A percentile compares a stretch with the other conserved stretches of the same genome.
Conservation (phyloP, 495 filamentous ascomycete species). For the Xylaria sp. region DNA sequence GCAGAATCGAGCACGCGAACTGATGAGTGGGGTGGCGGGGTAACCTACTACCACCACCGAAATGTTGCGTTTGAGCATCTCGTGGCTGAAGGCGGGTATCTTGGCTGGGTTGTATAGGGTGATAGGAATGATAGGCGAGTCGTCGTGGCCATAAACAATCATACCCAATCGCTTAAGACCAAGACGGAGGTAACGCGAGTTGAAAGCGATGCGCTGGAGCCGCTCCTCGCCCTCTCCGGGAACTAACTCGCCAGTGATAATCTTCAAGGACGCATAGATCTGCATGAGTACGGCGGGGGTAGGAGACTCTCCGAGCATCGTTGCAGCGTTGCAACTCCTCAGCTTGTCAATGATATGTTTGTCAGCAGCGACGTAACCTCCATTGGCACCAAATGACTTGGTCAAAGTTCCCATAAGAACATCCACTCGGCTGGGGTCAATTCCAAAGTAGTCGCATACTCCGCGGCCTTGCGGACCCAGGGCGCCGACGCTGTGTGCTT, state of each 20-base stretch:
- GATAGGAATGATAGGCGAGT: conserved; percentile 94
- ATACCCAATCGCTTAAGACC: conserved; percentile 96
- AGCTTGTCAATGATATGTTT: conserved; percentile 93
- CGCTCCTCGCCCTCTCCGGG: conserved; percentile 96
- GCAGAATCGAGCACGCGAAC: conserved; percentile 93
- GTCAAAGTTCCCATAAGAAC: conserved; percentile 98
- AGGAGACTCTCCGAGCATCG: conserved; percentile 86
- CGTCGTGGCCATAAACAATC: conserved; percentile 96
- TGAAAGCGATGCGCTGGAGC: conserved; percentile 95
- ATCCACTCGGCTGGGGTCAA: conserved; percentile 88
- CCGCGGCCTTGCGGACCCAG: conserved; percentile 87
- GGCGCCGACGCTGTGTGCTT: conserved; percentile 96
- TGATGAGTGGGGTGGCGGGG: conserved; percentile 94
- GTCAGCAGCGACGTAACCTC: conserved; percentile 91
- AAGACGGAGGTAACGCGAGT: conserved; percentile 95
- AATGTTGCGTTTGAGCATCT: conserved; percentile 97
- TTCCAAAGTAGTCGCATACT: conserved; percentile 95
- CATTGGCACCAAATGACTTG: conserved; percentile 98
- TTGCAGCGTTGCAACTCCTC: conserved; percentile 81
- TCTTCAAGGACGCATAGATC: conserved; percentile 80
- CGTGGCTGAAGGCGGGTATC: conserved; percentile 96
- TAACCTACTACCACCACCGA: conserved; percentile 99
- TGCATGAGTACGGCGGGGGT: conserved; percentile 87
- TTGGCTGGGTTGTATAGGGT: conserved; percentile 96
- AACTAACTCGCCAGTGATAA: conserved; percentile 85